Evolutionary conservation across 768 basidiomycete species (phyloP).

Genomic region (Mrakia hoshinonis): DNA sequence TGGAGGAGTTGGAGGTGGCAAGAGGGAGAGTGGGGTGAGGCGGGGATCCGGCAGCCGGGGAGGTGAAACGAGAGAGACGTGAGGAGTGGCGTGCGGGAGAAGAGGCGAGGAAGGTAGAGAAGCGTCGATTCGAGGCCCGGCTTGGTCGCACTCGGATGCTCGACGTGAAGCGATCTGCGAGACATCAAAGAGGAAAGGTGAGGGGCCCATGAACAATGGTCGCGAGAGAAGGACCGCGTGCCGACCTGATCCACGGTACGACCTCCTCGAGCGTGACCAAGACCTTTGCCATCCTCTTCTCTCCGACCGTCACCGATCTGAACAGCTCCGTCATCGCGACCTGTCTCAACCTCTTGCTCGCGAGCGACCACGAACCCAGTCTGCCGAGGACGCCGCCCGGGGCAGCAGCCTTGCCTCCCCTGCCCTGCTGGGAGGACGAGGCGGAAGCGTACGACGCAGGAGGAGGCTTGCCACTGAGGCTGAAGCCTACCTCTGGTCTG

Average conservation of each 20-base stretch:
- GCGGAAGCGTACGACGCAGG: neutral
- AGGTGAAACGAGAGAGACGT: neutral
- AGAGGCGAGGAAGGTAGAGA: neutral
- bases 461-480: neutral
- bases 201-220: neutral
- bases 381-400: neutral
- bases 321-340: neutral
- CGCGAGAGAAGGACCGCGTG: neutral
- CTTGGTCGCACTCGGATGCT: neutral
- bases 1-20: conserved; percentile 6
- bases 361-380: too few relatives aligned
- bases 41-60: neutral
- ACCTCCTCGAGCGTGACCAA: neutral
- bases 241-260: neutral
- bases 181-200: neutral
- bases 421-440: neutral
- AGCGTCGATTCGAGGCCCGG: neutral
- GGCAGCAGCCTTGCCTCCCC: neutral
- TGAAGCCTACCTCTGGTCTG: neutral
- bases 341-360: neutral
- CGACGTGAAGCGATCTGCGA: conserved; percentile 1
- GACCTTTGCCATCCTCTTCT: neutral
- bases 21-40: neutral
- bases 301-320: neutral
- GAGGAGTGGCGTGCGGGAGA: neutral